Base-by-base conservation (phyloP, 306 rosid species). In the Adenanthera pavonina region DNA sequence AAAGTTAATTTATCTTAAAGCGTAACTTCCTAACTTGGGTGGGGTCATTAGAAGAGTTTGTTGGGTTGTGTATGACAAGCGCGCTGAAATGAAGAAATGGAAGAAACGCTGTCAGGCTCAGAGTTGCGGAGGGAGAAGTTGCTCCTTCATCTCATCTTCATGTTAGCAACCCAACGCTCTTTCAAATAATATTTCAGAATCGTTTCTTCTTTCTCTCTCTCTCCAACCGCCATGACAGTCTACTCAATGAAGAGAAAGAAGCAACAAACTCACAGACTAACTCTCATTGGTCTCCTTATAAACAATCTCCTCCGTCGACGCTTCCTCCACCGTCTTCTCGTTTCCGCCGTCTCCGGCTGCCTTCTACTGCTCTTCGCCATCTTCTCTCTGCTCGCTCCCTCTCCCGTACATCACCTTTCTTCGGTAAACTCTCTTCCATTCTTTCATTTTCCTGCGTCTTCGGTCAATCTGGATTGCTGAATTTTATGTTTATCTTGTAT, bases 311-410 rank as follows among this genome's bases (percentile, higher is more conserved):
- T 87, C 16, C 88, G 78, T 57, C 77, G 82, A 61, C 89, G 84
- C 51, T 73, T 81, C 78, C 85, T 83, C 43, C 60, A 85, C 72
- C 90, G 84, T 35, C 86, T 90, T 17, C 82, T 94, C 75, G 44
- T 91, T 68, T 89, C 89, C 17, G 90, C 90, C 47, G 44, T 90
- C 68, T 87, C 88, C 61, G 89, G 84, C 3, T 88, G 79, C 82
- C 73, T 92, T 9, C 87, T 95, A 19, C 80, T 95, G 44, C 71
- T 94, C 65, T 78, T 91, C 59, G 78, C 74, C 44, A 71, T 89
- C 7, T 80, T 87, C 84, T 83, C 91, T 61, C 79, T 89, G 2
- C 87, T 89, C 52, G 72, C 65, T 49, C 89, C 87, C 12, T 78
- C 80, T 3, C 89, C 79, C 66, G 59, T 40, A 36, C 85, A 0